phyloP scores from a whole-genome alignment of 2,329 filamentous ascomycete species.

The Escovopsis sp. region DNA sequence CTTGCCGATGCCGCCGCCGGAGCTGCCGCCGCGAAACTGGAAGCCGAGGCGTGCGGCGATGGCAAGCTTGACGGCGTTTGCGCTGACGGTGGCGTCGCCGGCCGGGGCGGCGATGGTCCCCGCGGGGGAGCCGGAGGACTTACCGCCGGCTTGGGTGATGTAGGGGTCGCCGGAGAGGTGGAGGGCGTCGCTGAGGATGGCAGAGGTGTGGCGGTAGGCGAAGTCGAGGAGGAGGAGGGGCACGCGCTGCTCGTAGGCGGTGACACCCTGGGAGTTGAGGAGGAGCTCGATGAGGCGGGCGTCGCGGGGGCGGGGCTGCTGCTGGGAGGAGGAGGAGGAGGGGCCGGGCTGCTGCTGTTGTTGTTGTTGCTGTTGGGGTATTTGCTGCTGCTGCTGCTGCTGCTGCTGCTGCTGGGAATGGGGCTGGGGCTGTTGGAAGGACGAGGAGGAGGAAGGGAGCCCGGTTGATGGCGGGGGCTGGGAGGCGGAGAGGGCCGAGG shows the following conservation, averaged over 20 bases:
- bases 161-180: conserved; percentile 57
- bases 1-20: conserved; percentile 44
- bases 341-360: conserved; percentile 10
- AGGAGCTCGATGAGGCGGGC: conserved; percentile 66
- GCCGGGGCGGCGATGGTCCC: conserved; percentile 33
- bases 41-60: conserved; percentile 53
- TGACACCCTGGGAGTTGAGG: conserved; percentile 63
- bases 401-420: conserved; percentile 13
- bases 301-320: conserved; percentile 61
- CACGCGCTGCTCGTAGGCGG: conserved; percentile 67
- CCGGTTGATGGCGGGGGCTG: no score
- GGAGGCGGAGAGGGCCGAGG: no score
- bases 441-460: no score
- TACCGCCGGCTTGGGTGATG: conserved; percentile 38
- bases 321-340: conserved; percentile 20
- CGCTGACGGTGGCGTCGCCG: conserved; percentile 41
- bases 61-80: conserved; percentile 56
- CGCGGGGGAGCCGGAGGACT: conserved; percentile 33
- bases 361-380: conserved; percentile 3
- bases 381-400: conserved; percentile 7
- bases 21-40: conserved; percentile 46
- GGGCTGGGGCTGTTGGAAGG: conserved; percentile 21
- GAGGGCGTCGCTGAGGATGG: conserved; percentile 54
- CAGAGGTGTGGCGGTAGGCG: conserved; percentile 66
- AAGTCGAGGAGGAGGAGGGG: conserved; percentile 75